Evolutionary conservation across 2,329 filamentous ascomycete species (phyloP), one percentile per base, ranked within the genome.

Genomic region (Endothia cerciana): DNA sequence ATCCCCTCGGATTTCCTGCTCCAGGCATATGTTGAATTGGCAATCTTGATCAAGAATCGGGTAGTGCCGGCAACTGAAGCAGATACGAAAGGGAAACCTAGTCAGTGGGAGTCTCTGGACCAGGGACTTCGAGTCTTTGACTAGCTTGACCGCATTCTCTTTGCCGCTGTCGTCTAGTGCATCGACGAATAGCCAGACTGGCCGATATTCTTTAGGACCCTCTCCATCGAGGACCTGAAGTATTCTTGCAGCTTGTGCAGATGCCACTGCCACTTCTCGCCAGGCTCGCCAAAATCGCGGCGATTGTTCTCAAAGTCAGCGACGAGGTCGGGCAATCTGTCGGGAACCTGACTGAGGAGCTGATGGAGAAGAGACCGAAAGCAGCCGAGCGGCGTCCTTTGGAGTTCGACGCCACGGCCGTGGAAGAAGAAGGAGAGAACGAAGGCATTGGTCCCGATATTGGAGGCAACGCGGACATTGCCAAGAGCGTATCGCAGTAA

Each of bases 371-470:
- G 62, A 3, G 77, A 73, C 17, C 77, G 73, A 58, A 75, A 76
- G 65, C 80, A 71, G 17, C 78, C 79, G 1, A 76, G 40, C 1
- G 67, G 71, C 0, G 71, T 70, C 8, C 6, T 77, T 68, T 80
- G 74, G 4, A 79, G 71, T 10, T 69, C 45, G 17, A 65, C 41
- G 8, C 77, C 76, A 2, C 73, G 73, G 7, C 68, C 73, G 22
- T 79, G 73, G 61, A 80, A 79, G 69, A 79, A 79, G 71, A 79
- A 80, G 0, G 70, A 72, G 11, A 78, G 67, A 22, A 22, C 5
- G 3, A 45, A 25, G 10, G 40, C 28, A 1, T 25, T 47, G 15
- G 28, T 3, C 8, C 8, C 40, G 28, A 60, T 47, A 1, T 13
- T 47, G 28, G 57, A 60, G 2, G 41, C 22, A 13, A 60, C 17